Evolutionary conservation across 176 grass and related monocot species (phyloP), one percentile per base, ranked within the genome.

Genomic region (Pontederia crassipes): DNA sequence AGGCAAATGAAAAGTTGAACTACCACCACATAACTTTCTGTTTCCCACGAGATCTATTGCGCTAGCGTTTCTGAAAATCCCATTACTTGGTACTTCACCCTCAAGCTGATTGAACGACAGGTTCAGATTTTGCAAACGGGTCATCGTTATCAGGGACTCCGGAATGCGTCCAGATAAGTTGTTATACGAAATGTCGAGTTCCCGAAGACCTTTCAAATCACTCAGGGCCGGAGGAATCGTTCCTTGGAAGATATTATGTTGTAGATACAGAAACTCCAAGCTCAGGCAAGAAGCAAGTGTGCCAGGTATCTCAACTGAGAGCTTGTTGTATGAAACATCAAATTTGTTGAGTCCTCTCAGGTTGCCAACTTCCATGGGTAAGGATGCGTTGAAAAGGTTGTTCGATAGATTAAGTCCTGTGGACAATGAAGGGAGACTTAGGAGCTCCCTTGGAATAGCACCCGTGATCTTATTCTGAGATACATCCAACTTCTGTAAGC

Each of bases 21-120:
- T 8, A 17, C 28, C 28, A 0, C 74, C 50, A 71, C 83, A 82
- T 15, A 86, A 54, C 24, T 61, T 26, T 0, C n/a, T 50, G 51
- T 82, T 86, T 5, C 83, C 79, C 16, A 75, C 12, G 11, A 86
- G 2, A 7, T 47, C 71, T 9, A 79, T 53, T 11, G 26, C 20
- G 18, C 63, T 65, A 26, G 6, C 7, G 49, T 82, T 78, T 0
- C 59, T 57, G 59, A 86, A 82, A 8, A 86, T 54, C 0, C 79
- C 75, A 12, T 57, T 55, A 4, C 11, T 14, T 58, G 75, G 83
- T 14, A 86, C 61, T 12, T 48, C 69, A 17, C 79, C 83, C 2
- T 78, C 75, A 0, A 86, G n/a, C 28, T 86, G 55, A 29, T 86
- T 86, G 65, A 82, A 86, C 3, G 79, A 72, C 4, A 86, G 58